phyloP scores from a whole-genome alignment of 2,329 filamentous ascomycete genomes.

The Cladorrhinum sp. region DNA sequence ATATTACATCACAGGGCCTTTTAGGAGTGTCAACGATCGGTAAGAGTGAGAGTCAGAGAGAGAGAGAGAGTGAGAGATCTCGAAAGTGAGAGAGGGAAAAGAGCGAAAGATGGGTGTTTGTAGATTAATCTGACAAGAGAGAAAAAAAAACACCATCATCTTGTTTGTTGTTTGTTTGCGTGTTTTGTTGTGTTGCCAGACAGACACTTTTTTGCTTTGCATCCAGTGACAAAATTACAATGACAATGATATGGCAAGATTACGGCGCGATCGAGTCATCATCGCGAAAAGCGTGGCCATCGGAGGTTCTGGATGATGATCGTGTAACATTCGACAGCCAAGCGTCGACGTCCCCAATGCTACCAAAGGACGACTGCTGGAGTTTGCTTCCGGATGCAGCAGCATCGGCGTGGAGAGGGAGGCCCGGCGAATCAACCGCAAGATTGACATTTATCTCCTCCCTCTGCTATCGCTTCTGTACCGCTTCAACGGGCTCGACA shows the following conservation, averaged over 20 bases:
- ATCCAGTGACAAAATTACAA: background rate
- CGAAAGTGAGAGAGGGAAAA: background rate
- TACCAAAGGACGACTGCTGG: background rate
- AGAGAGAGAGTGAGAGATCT: no score
- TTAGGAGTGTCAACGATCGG: no score
- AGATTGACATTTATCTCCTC: slow-evolving; percentile 36
- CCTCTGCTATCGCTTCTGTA: slow-evolving; percentile 40
- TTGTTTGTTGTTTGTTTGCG: no score
- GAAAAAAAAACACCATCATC: background rate
- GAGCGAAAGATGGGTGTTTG: background rate
- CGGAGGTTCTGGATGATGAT: no score
- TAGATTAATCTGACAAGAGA: background rate
- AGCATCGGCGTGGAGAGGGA: no score
- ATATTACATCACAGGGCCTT: background rate
- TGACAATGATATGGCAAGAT: background rate
- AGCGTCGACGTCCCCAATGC: background rate
- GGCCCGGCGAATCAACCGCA: slow-evolving; percentile 32
- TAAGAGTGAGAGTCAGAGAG: background rate
- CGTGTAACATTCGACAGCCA: background rate
- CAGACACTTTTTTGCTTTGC: no score
- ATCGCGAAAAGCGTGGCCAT: no score
- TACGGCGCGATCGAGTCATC: no score
- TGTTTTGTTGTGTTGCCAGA: no score
- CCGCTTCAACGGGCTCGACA: slow-evolving; percentile 41
- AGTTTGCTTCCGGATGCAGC: background rate